phyloP scores from a whole-genome alignment of 495 filamentous ascomycete species.

The Xylaria scruposa region DNA sequence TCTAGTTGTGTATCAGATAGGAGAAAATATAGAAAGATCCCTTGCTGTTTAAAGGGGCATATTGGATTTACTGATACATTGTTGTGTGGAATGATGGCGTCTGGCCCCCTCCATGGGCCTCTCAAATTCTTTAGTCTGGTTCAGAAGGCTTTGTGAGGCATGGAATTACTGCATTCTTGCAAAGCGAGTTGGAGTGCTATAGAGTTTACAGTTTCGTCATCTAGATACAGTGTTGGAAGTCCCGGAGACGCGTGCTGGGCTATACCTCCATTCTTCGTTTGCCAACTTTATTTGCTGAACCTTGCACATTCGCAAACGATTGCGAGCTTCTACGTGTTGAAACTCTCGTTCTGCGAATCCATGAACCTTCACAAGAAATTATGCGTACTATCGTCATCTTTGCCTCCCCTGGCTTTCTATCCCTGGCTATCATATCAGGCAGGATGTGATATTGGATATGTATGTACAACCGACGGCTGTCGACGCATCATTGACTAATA shows the following conservation, averaged over 20 bases:
- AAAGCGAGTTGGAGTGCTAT: background rate
- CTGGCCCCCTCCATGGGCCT: background rate
- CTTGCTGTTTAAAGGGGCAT: background rate
- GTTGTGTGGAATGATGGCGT: background rate
- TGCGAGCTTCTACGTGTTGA: background rate
- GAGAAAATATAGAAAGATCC: background rate
- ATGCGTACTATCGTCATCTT: background rate
- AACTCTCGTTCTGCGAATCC: background rate
- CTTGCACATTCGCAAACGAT: conserved; percentile 11
- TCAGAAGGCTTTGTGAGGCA: background rate
- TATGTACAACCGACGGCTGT: background rate
- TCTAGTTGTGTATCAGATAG: background rate
- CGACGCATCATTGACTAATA: background rate
- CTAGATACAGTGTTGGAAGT: background rate
- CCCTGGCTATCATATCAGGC: no score
- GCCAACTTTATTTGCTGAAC: conserved; percentile 16
- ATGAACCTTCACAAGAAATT: background rate
- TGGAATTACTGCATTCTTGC: background rate
- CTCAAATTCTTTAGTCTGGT: no score
- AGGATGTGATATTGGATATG: background rate
- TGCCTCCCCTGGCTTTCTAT: background rate
- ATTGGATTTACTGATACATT: background rate
- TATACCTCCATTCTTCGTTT: background rate
- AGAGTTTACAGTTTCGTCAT: background rate
- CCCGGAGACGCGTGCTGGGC: background rate